phyloP scores from a whole-genome alignment of 257 asterid genomes.

The Plantago ovata region DNA sequence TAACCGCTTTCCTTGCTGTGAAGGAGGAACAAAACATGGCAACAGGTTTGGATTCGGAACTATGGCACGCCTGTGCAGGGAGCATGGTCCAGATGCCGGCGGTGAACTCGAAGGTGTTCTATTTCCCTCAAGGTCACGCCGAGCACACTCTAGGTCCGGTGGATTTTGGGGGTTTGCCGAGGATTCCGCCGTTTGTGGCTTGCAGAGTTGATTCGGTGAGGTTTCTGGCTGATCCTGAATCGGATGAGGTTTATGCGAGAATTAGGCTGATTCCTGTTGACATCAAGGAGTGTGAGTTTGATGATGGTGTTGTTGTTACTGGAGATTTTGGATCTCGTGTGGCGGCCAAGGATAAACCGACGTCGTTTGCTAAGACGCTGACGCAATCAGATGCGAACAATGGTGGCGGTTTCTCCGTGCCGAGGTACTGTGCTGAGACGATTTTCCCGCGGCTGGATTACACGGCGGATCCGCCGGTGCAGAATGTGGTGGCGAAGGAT shows the following conservation, averaged over 20 bases:
- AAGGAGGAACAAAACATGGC: constrained; percentile 12
- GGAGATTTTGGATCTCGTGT: constrained; percentile 25
- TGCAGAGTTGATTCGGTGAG: constrained; percentile 51
- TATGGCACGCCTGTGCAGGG: constrained; percentile 81
- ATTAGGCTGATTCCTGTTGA: constrained; percentile 36
- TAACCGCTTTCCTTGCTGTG: not conserved
- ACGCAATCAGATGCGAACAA: constrained; percentile 64
- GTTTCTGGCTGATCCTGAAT: constrained; percentile 53
- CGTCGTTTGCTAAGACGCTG: constrained; percentile 55
- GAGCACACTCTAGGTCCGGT: constrained; percentile 50
- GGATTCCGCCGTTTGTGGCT: constrained; percentile 45
- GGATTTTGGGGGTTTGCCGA: constrained; percentile 43
- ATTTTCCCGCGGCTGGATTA: constrained; percentile 54
- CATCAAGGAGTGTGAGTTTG: constrained; percentile 23
- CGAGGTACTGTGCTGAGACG: constrained; percentile 61
- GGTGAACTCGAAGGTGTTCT: constrained; percentile 46
- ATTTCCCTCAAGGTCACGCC: constrained; percentile 71
- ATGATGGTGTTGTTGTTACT: constrained; percentile 26
- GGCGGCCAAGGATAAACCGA: constrained; percentile 31
- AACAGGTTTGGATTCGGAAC: constrained; percentile 48
- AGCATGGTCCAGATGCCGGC: constrained; percentile 60
- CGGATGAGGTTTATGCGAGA: constrained; percentile 48
- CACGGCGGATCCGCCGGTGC: constrained; percentile 54
- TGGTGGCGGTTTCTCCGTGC: constrained; percentile 66
- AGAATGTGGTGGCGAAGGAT: constrained; percentile 46